These are phyloP conservation scores for Hypoxylon sp. DNA, from an alignment of 2,329 filamentous ascomycete species.

Conservation along the genomic window DNA sequence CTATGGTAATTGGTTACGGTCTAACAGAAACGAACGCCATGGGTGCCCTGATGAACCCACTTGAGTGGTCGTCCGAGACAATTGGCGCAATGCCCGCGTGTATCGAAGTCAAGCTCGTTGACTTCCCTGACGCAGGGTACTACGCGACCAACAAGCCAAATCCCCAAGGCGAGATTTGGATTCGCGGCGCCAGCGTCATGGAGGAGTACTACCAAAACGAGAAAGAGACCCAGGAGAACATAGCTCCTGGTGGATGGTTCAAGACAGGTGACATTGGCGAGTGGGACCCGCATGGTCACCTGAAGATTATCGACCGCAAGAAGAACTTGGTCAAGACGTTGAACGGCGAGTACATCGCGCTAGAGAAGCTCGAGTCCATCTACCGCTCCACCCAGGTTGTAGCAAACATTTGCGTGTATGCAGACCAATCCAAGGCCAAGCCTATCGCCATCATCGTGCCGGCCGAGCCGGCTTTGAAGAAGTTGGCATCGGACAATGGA, in stretches of 20 bases:
- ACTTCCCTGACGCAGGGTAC: constrained; percentile 86
- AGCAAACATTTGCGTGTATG: constrained; percentile 65
- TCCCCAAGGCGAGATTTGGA: constrained; percentile 88
- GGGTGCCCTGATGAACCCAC: constrained; percentile 77
- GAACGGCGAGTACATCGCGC: constrained; percentile 83
- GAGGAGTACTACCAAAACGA: constrained; percentile 80
- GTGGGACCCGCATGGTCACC: constrained; percentile 74
- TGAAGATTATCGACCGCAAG: constrained; percentile 84
- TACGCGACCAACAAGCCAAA: constrained; percentile 76
- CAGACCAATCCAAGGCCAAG: constrained; percentile 59
- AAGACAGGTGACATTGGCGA: constrained; percentile 87
- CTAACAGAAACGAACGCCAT: constrained; percentile 85
- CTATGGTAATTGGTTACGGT: constrained; percentile 90
- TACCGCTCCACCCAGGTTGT: constrained; percentile 61
- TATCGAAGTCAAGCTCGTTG: constrained; percentile 85
- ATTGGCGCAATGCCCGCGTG: constrained; percentile 78
- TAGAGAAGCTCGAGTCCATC: constrained; percentile 72
- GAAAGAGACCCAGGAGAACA: constrained; percentile 75
- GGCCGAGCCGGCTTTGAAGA: constrained; percentile 63
- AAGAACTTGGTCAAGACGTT: constrained; percentile 89
- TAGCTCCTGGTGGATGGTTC: constrained; percentile 83
- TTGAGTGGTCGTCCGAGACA: constrained; percentile 78
- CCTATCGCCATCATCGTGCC: constrained; percentile 66
- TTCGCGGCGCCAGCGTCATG: constrained; percentile 77
- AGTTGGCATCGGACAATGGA: constrained; percentile 57